Evolutionary conservation across 495 filamentous ascomycete species (phyloP).

Genomic region (Diplogelasinospora grovesii): DNA sequence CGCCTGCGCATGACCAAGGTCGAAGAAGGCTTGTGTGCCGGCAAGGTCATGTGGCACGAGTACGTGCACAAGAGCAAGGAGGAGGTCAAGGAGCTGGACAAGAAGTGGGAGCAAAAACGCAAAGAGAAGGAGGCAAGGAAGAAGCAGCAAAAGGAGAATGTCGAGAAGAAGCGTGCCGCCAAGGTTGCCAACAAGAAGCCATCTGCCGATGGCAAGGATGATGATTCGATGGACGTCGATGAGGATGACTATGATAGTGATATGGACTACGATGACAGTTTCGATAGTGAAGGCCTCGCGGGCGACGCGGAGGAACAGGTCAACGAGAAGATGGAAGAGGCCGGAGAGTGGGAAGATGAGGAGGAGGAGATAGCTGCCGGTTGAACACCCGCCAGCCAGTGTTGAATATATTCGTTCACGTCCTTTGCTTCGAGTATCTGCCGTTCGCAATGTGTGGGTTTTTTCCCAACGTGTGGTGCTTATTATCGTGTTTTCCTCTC

Average conservation of each 20-base stretch:
- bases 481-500: too few relatives aligned
- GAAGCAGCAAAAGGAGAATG: conserved; percentile 77
- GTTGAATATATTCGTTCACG: neutral
- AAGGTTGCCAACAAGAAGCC: conserved; percentile 46
- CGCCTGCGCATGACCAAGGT: conserved; percentile 87
- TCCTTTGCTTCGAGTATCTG: neutral
- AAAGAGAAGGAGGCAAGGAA: conserved; percentile 77
- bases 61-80: conserved; percentile 74
- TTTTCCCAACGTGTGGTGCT: too few relatives aligned
- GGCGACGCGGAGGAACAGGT: conserved; percentile 56
- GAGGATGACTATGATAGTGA: conserved; percentile 50
- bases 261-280: conserved; percentile 49
- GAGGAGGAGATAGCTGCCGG: conserved; percentile 33
- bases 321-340: conserved; percentile 47
- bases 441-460: too few relatives aligned
- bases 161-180: conserved; percentile 68
- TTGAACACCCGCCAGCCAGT: neutral
- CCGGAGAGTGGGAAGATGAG: conserved; percentile 48
- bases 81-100: conserved; percentile 70
- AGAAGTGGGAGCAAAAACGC: conserved; percentile 68
- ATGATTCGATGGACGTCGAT: conserved; percentile 55
- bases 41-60: conserved; percentile 97
- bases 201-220: conserved; percentile 46
- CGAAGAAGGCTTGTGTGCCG: conserved; percentile 86
- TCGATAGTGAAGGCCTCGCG: conserved; percentile 46